These are phyloP conservation scores for Nadsonia fulvescens DNA, from an alignment of 805 yeast species.

Conservation along the genomic window DNA sequence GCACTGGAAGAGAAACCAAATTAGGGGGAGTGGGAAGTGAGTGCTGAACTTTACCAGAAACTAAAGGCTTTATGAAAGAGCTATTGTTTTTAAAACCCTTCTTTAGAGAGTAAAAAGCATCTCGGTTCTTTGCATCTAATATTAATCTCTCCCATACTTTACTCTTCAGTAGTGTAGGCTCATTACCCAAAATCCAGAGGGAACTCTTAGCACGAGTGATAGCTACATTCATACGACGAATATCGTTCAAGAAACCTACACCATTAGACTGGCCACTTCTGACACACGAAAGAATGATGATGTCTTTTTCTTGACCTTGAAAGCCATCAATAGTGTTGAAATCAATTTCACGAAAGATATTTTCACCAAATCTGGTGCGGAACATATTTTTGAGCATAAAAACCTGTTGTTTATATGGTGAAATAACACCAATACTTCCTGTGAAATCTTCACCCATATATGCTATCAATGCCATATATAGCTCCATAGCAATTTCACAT, in stretches of 20 bases:
- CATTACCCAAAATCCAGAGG: slow-evolving; percentile 80
- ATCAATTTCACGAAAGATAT: slow-evolving; percentile 49
- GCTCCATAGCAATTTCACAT: slow-evolving; percentile 52
- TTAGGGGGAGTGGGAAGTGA: no score
- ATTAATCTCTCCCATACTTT: slow-evolving; percentile 59
- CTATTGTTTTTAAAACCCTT: no score
- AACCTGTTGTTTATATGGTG: slow-evolving; percentile 89
- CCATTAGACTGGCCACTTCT: slow-evolving; percentile 37
- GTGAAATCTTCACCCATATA: slow-evolving; percentile 27
- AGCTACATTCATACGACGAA: slow-evolving; percentile 93
- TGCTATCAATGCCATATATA: slow-evolving; percentile 35
- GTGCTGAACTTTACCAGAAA: no score
- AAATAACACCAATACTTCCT: slow-evolving; percentile 73
- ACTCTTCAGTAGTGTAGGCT: slow-evolving; percentile 42
- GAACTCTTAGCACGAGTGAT: slow-evolving; percentile 85
- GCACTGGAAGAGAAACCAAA: no score
- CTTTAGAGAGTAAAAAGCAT: no score
- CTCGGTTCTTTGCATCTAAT: slow-evolving; percentile 12
- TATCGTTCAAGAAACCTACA: slow-evolving; percentile 81
- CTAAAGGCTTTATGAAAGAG: no score
- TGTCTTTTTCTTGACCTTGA: slow-evolving; percentile 94
- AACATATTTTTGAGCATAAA: slow-evolving; percentile 39
- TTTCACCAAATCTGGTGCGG: slow-evolving; percentile 37
- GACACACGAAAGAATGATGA: slow-evolving; percentile 88
- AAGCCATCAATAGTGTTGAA: slow-evolving; percentile 95